phyloP scores from a whole-genome alignment of 2,329 filamentous ascomycete species.

The Fusarium sororula region DNA sequence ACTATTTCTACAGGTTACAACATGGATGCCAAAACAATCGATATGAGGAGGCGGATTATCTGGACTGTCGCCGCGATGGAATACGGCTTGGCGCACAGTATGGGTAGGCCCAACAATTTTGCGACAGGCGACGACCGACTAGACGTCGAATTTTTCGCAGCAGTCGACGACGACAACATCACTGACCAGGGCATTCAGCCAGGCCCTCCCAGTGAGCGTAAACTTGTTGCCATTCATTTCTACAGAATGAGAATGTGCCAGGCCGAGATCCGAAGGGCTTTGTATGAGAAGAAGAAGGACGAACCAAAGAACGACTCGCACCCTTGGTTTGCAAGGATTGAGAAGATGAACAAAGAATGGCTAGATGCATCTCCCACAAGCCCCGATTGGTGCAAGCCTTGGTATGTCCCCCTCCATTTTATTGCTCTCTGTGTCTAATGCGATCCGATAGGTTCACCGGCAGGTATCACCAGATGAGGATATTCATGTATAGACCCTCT shows the following conservation, averaged over 20 bases:
- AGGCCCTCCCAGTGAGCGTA: conserved; percentile 79
- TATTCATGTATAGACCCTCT: conserved; percentile 88
- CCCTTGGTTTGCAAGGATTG: conserved; percentile 87
- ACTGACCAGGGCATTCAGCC: conserved; percentile 77
- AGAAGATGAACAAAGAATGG: conserved; percentile 82
- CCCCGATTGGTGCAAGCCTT: conserved; percentile 76
- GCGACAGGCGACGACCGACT: conserved; percentile 84
- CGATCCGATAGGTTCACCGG: conserved; percentile 63
- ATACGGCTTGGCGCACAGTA: conserved; percentile 83
- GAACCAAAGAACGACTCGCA: conserved; percentile 82
- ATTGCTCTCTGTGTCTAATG: conserved; percentile 9
- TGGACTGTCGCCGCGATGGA: conserved; percentile 94
- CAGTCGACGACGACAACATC: conserved; percentile 85
- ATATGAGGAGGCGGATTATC: conserved; percentile 87
- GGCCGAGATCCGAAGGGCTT: conserved; percentile 83
- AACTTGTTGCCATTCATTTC: conserved; percentile 90
- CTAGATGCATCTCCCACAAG: conserved; percentile 77
- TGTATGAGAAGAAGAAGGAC: conserved; percentile 85
- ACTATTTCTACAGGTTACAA: conserved; percentile 75
- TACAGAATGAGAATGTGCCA: conserved; percentile 91
- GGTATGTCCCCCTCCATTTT: conserved; percentile 63
- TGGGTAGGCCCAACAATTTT: conserved; percentile 87
- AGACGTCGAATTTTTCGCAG: conserved; percentile 85
- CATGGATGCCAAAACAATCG: conserved; percentile 78
- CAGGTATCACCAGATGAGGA: conserved; percentile 86